These are phyloP conservation scores for Salix brachista DNA, from an alignment of 345 rosid species.

Conservation along the genomic window DNA sequence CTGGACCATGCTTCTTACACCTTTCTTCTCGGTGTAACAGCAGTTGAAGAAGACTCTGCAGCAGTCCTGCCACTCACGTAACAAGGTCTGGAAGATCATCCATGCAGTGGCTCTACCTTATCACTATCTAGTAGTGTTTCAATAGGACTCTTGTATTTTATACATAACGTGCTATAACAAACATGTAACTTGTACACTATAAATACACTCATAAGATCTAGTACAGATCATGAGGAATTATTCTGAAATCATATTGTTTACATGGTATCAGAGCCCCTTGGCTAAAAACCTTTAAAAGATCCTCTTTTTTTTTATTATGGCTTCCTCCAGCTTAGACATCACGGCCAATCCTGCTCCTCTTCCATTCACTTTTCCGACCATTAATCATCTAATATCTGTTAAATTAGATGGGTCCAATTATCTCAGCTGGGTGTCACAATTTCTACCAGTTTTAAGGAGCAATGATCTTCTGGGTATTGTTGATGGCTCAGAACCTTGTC, in stretches of 20 bases:
- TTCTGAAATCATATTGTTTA: not conserved
- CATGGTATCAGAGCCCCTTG: not conserved
- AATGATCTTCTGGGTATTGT: not conserved
- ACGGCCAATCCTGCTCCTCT: too few relatives aligned
- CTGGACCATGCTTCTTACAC: conserved; percentile 3
- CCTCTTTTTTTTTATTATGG: not conserved
- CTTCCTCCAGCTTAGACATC: not conserved
- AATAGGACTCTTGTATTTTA: too few relatives aligned
- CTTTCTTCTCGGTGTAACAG: not conserved
- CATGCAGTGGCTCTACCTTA: too few relatives aligned
- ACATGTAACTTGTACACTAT: too few relatives aligned
- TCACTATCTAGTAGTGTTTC: too few relatives aligned
- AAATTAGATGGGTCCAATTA: not conserved
- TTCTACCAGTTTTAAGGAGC: not conserved
- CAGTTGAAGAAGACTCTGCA: too few relatives aligned
- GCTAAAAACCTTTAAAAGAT: not conserved
- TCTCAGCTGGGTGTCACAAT: not conserved
- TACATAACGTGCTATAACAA: too few relatives aligned
- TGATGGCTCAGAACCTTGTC: not conserved
- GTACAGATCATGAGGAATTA: too few relatives aligned
- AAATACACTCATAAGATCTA: too few relatives aligned
- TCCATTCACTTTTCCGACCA: too few relatives aligned
- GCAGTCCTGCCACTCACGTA: too few relatives aligned
- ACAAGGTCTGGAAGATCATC: rapidly evolving
- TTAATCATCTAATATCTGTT: not conserved